Conservation (phyloP, 2,329 filamentous ascomycete species). For the Calonectria leucothoes region DNA sequence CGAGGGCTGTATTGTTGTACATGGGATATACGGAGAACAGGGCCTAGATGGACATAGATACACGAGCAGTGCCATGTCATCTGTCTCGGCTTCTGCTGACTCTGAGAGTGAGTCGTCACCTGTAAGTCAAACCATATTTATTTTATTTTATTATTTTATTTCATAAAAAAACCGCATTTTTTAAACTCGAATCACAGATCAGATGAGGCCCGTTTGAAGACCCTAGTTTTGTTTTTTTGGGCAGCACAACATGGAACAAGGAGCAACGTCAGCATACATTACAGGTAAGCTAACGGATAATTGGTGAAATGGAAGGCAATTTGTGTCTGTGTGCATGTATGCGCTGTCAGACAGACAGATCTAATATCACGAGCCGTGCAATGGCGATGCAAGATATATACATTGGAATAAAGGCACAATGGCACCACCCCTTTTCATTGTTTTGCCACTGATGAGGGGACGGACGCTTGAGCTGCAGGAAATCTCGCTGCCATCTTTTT, state of each 20-base stretch:
- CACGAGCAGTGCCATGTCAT: slow-evolving; percentile 3
- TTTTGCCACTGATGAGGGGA: background rate
- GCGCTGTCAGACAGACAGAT: slow-evolving; percentile 36
- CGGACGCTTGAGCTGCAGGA: background rate
- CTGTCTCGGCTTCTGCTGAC: slow-evolving; percentile 11
- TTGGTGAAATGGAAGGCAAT: background rate
- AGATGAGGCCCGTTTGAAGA: slow-evolving; percentile 10
- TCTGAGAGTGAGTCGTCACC: background rate
- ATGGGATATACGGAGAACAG: slow-evolving; percentile 14
- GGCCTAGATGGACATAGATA: no score
- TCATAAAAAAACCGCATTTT: slow-evolving; percentile 5
- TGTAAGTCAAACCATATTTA: slow-evolving; percentile 16
- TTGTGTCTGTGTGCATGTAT: slow-evolving; percentile 9
- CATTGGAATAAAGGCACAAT: slow-evolving; percentile 35
- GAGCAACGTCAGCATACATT: background rate
- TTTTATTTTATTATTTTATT: no score
- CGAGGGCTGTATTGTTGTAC: slow-evolving; percentile 8
- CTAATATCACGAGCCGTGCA: slow-evolving; percentile 40
- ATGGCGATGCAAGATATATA: slow-evolving; percentile 41
- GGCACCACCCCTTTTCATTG: no score
- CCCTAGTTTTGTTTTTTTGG: slow-evolving; percentile 1
- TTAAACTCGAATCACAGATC: background rate
- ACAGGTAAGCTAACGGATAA: background rate
- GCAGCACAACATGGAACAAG: background rate
- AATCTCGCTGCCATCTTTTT: background rate